A percentile compares a stretch with the other conserved stretches of the same genome.
Conservation (phyloP, 495 filamentous ascomycete species). For the Penicillium mononematosum region DNA sequence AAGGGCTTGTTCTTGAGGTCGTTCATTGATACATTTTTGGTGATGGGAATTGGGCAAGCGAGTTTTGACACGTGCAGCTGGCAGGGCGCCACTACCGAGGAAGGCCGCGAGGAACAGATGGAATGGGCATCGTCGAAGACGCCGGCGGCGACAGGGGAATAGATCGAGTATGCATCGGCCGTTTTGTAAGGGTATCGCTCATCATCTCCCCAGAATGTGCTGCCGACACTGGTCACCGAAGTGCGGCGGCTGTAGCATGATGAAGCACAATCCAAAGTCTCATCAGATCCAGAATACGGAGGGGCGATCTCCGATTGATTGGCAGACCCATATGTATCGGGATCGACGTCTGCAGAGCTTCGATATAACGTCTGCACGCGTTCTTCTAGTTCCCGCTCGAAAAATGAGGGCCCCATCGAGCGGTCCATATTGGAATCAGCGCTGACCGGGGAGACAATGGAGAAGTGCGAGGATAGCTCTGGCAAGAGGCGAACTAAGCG, state of each 20-base stretch:
- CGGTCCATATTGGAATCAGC: constrained; percentile 12
- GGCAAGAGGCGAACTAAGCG: constrained; percentile 34
- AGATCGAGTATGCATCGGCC: constrained; percentile 36
- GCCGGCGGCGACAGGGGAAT: constrained; percentile 38
- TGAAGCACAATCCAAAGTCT: constrained; percentile 28
- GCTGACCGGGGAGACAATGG: constrained; percentile 25
- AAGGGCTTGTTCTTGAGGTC: constrained; percentile 48
- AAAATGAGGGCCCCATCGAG: constrained; percentile 5
- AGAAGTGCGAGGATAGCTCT: constrained; percentile 32
- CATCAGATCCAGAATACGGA: constrained; percentile 27
- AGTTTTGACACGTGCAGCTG: not conserved
- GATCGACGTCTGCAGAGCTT: not conserved
- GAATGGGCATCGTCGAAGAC: constrained; percentile 42
- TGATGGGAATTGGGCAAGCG: constrained; percentile 8
- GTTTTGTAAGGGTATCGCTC: constrained; percentile 15
- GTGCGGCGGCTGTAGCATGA: constrained; percentile 40
- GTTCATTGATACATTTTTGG: constrained; percentile 21
- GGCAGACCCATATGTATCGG: not conserved
- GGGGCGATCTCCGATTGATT: not conserved
- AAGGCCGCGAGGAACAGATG: constrained; percentile 1
- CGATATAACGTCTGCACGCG: constrained; percentile 23
- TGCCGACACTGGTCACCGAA: constrained; percentile 33
- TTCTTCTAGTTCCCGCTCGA: constrained; percentile 22
- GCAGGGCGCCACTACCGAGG: constrained; percentile 1
- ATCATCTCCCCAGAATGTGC: constrained; percentile 14